Conservation (phyloP, 176 grass and related monocot species). For the Oryza rufipogon region DNA sequence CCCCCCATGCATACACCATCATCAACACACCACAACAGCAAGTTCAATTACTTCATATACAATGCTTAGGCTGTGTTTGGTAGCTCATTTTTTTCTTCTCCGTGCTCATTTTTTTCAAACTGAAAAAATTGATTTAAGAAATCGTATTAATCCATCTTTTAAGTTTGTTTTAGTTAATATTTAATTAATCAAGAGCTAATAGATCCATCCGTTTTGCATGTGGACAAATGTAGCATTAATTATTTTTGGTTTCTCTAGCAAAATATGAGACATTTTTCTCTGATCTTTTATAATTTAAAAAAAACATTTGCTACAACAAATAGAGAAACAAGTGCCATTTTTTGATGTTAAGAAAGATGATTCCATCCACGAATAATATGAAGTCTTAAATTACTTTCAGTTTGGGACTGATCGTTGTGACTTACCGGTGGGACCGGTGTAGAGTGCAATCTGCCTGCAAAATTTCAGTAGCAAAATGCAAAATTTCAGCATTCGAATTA, state of each 20-base stretch:
- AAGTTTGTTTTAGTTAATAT: too few relatives aligned
- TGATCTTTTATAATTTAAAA: neutral
- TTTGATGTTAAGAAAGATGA: neutral
- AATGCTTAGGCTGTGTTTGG: neutral
- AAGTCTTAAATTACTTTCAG: neutral
- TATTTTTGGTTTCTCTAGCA: neutral
- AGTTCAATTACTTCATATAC: neutral
- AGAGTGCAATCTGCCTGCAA: conserved; percentile 77
- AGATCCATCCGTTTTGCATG: too few relatives aligned
- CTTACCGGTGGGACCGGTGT: conserved; percentile 87
- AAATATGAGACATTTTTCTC: neutral
- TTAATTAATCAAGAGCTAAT: too few relatives aligned
- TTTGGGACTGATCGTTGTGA: neutral
- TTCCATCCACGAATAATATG: neutral
- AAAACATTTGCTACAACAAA: neutral
- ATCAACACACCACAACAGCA: neutral
- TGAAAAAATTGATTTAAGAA: too few relatives aligned
- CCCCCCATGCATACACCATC: neutral
- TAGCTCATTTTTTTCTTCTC: too few relatives aligned
- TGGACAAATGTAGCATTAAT: neutral
- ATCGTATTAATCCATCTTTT: too few relatives aligned
- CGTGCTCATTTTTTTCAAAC: too few relatives aligned
- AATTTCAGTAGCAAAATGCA: neutral
- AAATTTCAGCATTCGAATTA: neutral
- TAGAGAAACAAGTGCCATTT: too few relatives aligned